Evolutionary conservation across 2,329 filamentous ascomycete species (phyloP), one percentile per base, ranked within the genome.

Genomic region (Alternaria tenuissima): DNA sequence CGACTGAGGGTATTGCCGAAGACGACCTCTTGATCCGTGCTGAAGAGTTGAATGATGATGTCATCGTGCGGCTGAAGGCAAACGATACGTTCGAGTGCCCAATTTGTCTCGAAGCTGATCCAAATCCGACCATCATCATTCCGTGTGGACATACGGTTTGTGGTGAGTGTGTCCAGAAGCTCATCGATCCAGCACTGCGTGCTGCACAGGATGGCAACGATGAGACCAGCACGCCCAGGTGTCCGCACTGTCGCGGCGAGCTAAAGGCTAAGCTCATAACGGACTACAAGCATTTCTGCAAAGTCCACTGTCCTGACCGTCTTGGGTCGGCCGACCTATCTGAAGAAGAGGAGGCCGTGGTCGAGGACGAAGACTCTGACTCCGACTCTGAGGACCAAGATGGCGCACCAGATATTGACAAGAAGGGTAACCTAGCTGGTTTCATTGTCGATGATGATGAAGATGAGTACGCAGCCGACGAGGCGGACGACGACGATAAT

Each of bases 81-180:
- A 79, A 81, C 6, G 83, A 88, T 1, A 85, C 73, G 2, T 92
- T 94, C 51, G 90, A 94, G 73, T 96, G 93, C 71, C 91, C 91
- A 0, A 88, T 95, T 20, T 97, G 93, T 75, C 89, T 91, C 59
- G 93, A 97, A 70, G 88, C 84, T 3, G 87, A 90, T 7, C 83
- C 86, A 14, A 93, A 94, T 63, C 91, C 92, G 0, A 86, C 86
- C 3, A 91, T 96, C 64, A 90, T 94, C 76, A 83, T 92, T 52
- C 92, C 92, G 1, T 97, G 93, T 71, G 93, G 93, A 2, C 93
- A 97, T 72, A 87, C 89, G 61, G 88, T 88, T 24, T 97, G 93
- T 77, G 81, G 85, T 1, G 90, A 93, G 63, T 97, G 93, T 73
- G 88, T 95, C 62, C 84, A 87, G 6, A 87, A 85, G 55, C 84